Base-by-base conservation (phyloP, 495 filamentous ascomycete genomes). In the Penicillium crystallinum region DNA sequence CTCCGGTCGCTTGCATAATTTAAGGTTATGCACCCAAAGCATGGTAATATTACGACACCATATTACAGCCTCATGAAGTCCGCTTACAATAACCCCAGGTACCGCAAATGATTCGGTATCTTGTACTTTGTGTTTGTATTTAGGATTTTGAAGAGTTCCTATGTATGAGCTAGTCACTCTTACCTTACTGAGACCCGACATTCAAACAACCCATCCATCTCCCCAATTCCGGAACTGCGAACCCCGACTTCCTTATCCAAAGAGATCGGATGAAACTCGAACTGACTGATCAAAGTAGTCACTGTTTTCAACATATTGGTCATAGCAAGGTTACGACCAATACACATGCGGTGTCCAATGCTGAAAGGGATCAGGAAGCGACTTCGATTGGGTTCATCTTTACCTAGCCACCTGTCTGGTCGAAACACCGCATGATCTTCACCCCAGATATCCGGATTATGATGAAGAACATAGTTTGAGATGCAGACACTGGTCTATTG, bases 1-100 rank as follows among this genome's bases (percentile, higher is more conserved):
- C 87, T 87, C n/a, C 86, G 78, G 23, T 7, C 23, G 3, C 23
- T 7, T 7, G 3, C 23, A 27, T 27, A 7, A 27, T 3, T 27
- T 27, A 3, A 7, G 23, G 23, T 27, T 27, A 27, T 27, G 23
- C 23, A 27, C 7, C 23, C 23, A 27, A 3, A 27, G 3, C 7
- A 27, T 7, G 3, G 23, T 27, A 27, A 27, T 27, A 3, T 27
- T 27, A 3, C 23, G 23, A 27, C 7, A 27, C 23, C 3, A 27
- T 7, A 27, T 27, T 27, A 27, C 23, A 27, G 7, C 7, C 3
- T 27, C 23, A 27, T 27, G 23, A 3, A 3, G 7, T 3, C 23
- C 7, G 23, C 23, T 3, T 27, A 27, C 3, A 27, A 7, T 27
- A 27, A n/a, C n/a, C n/a, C n/a, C n/a, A n/a, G n/a, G n/a, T n/a